Conservation (phyloP, 2,329 filamentous ascomycete species). For the Penicillium decumbens region DNA sequence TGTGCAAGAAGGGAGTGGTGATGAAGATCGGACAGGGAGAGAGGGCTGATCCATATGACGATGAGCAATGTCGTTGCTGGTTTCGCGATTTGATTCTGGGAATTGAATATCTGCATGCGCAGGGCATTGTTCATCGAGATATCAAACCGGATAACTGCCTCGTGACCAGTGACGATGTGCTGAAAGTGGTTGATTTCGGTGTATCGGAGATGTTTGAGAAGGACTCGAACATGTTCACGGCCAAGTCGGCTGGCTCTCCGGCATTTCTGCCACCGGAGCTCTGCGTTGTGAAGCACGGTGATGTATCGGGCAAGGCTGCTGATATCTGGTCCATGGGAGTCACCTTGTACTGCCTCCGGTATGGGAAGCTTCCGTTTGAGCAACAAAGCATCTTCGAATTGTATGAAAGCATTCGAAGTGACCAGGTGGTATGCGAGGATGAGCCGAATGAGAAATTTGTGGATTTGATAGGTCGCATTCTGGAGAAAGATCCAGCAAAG, state of each 20-base stretch:
- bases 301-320: constrained; percentile 80
- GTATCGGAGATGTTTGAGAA: constrained; percentile 98
- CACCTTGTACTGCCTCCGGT: constrained; percentile 86
- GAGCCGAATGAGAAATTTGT: constrained; percentile 64
- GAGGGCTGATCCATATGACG: constrained; percentile 71
- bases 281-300: constrained; percentile 78
- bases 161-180: constrained; percentile 81
- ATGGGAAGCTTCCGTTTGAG: constrained; percentile 83
- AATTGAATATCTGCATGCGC: constrained; percentile 91
- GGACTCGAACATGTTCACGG: constrained; percentile 76
- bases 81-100: constrained; percentile 92
- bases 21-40: constrained; percentile 94
- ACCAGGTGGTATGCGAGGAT: constrained; percentile 58
- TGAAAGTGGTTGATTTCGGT: constrained; percentile 98
- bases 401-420: constrained; percentile 78
- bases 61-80: constrained; percentile 80
- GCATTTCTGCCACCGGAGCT: constrained; percentile 92
- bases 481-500: constrained; percentile 80
- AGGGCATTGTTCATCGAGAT: constrained; percentile 91
- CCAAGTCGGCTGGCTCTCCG: constrained; percentile 89
- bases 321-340: constrained; percentile 99
- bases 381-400: constrained; percentile 73
- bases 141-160: constrained; percentile 98
- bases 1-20: constrained; percentile 96
- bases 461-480: constrained; percentile 66